Evolutionary conservation across 495 filamentous ascomycete genomes (phyloP).

Genomic region (Cryomyces minteri): DNA sequence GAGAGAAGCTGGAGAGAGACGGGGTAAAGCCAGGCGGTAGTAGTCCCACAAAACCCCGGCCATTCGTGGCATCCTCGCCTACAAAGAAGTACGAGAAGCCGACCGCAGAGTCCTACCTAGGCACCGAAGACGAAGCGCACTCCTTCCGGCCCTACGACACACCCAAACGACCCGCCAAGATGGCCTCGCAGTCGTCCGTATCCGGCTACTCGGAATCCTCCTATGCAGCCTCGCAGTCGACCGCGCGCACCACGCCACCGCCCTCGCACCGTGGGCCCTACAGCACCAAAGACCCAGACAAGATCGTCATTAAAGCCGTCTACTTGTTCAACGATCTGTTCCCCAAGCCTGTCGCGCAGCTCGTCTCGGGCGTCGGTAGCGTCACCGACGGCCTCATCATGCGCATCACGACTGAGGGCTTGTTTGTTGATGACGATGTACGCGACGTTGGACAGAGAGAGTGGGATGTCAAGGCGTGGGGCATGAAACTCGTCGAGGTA

Average conservation of each 20-base stretch:
- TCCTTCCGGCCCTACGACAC: constrained; percentile 70
- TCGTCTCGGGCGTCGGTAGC: constrained; percentile 53
- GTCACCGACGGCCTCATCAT: constrained; percentile 80
- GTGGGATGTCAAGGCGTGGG: constrained; percentile 98
- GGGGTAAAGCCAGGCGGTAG: not conserved
- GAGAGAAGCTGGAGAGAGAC: constrained; percentile 12
- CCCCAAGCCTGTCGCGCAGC: constrained; percentile 60
- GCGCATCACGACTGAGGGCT: constrained; percentile 68
- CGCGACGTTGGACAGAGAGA: constrained; percentile 74
- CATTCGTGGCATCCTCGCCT: constrained; percentile 24
- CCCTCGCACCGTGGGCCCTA: constrained; percentile 60
- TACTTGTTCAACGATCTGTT: constrained; percentile 77
- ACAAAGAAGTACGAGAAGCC: constrained; percentile 39
- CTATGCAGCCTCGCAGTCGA: constrained; percentile 64
- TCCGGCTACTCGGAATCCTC: constrained; percentile 72
- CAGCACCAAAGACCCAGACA: constrained; percentile 73
- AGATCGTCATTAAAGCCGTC: constrained; percentile 84
- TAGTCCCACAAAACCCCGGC: constrained; percentile 4
- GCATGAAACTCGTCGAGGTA: constrained; percentile 78
- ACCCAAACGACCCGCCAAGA: constrained; percentile 27
- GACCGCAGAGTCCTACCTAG: constrained; percentile 44
- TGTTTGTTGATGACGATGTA: constrained; percentile 93
- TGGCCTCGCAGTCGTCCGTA: constrained; percentile 44
- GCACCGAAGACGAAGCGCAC: constrained; percentile 43
- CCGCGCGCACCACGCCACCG: constrained; percentile 70